Conservation (phyloP, 495 filamentous ascomycete species). For the Penicillium ucsense region DNA sequence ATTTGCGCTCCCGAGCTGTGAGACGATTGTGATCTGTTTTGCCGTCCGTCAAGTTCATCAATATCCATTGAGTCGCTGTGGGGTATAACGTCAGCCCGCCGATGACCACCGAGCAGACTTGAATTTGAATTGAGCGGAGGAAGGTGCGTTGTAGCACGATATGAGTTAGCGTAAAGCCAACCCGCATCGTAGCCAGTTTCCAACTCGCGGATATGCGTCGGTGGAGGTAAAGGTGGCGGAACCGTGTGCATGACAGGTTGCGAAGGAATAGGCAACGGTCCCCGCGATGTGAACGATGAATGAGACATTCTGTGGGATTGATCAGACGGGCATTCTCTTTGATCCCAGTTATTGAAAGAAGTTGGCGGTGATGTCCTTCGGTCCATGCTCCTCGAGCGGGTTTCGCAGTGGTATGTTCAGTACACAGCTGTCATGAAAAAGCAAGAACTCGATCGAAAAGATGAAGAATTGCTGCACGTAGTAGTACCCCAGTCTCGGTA, state of each 20-base stretch:
- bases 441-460: not conserved
- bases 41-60: slow-evolving; percentile 30
- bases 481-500: no score
- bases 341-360: slow-evolving; percentile 41
- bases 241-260: slow-evolving; percentile 33
- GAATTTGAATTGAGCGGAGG: slow-evolving; percentile 44
- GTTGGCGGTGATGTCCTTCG: slow-evolving; percentile 43
- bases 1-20: slow-evolving; percentile 33
- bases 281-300: slow-evolving; percentile 27
- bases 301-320: slow-evolving; percentile 21
- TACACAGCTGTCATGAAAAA: slow-evolving; percentile 5
- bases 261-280: slow-evolving; percentile 49
- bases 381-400: slow-evolving; percentile 38
- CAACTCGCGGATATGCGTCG: slow-evolving; percentile 43
- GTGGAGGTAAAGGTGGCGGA: slow-evolving; percentile 57
- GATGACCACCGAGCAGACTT: slow-evolving; percentile 43
- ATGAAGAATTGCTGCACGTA: no score
- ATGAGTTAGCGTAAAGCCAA: slow-evolving; percentile 48
- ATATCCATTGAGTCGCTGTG: slow-evolving; percentile 31
- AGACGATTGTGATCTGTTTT: slow-evolving; percentile 19
- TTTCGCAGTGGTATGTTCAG: slow-evolving; percentile 1
- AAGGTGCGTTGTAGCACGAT: slow-evolving; percentile 19
- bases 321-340: slow-evolving; percentile 14
- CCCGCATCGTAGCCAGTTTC: slow-evolving; percentile 48
- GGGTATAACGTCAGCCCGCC: slow-evolving; percentile 21